Base-by-base conservation (phyloP, 768 basidiomycete species). In the Pleurotus citrinopileatus region DNA sequence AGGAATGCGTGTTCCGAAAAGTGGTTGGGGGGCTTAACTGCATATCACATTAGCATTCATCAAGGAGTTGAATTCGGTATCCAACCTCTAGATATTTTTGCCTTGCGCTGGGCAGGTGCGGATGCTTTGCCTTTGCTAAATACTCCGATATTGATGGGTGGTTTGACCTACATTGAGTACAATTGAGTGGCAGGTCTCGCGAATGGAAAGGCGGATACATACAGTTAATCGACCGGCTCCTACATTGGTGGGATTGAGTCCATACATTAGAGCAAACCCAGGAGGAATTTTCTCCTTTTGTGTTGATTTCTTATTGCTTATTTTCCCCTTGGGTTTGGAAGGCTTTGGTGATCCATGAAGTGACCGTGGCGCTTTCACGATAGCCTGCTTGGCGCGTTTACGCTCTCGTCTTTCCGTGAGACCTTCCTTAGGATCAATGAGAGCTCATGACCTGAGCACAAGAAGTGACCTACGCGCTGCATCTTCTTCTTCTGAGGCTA, bases 81-180 rank as follows among this genome's bases (percentile, higher is more conserved):
- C 55, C 73, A 66, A 66, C 63, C 67, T 54, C 64, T 67, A 48
- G 53, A 53, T 40, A 17, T 22, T 53, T 59, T 60, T 53, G 58
- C 58, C 26, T 63, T 62, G 42, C 63, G 59, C 55, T 9, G 61
- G 53, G 74, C 67, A 54, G 73, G 77, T 4, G 62, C 61, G 0
- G 87, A 89, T 13, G 84, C 81, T 60, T 76, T 86, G 1, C 87
- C 87, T 65, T 81, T 86, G 58, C 71, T 77, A 58, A 87, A 87
- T 1, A 87, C 81, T 1, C 87, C 87, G 23, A 74, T 59, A 51
- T 62, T 69, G n/a, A 68, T 57, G 4, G 68, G 60, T 10, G 75
- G 77, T 45, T 80, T 73, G 10, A 80, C 60, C 79, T 83, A 47
- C 6, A 15, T 17, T 7, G 34, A 40, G 40, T 56, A 22, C 38